A percentile compares a stretch with the other conserved stretches of the same genome.
phyloP scores from a whole-genome alignment of 495 filamentous ascomycete species.

The Penicillium robsamsonii region DNA sequence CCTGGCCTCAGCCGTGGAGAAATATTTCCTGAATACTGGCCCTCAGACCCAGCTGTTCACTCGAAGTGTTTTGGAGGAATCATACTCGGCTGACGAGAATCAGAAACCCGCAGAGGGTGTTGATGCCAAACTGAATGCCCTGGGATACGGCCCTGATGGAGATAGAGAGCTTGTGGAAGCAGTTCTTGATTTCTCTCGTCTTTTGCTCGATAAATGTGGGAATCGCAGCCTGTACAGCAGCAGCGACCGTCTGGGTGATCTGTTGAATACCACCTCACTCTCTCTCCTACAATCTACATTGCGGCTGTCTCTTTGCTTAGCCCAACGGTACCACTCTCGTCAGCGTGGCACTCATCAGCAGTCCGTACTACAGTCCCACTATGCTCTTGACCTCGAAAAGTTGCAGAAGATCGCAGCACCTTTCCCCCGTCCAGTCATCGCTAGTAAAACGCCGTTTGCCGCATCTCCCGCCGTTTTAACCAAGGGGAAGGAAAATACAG shows the following conservation, averaged over 20 bases:
- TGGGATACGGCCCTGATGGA: constrained; percentile 68
- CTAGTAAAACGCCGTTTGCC: constrained; percentile 36
- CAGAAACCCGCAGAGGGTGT: constrained; percentile 47
- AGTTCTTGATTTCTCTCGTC: constrained; percentile 77
- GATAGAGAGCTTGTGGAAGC: constrained; percentile 76
- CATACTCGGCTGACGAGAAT: constrained; percentile 42
- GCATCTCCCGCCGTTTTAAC: constrained; percentile 47
- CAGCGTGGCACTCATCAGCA: constrained; percentile 70
- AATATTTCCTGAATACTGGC: constrained; percentile 76
- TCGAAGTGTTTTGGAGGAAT: constrained; percentile 58
- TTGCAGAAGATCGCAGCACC: constrained; percentile 79
- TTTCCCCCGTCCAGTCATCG: constrained; percentile 65
- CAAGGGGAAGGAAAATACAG: constrained; percentile 74
- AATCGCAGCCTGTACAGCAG: constrained; percentile 96
- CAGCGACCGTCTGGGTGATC: constrained; percentile 78
- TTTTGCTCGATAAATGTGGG: constrained; percentile 90
- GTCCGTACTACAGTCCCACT: constrained; percentile 77
- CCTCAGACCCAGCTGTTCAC: constrained; percentile 76
- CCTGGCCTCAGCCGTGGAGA: constrained; percentile 74
- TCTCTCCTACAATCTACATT: constrained; percentile 72
- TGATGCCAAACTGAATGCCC: constrained; percentile 50
- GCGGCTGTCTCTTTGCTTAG: constrained; percentile 74
- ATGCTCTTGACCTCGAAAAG: constrained; percentile 89
- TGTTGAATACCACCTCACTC: constrained; percentile 83
- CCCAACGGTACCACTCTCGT: constrained; percentile 86